These are phyloP conservation scores for Crotalaria pallida DNA, from an alignment of 306 rosid genomes.

Conservation along the genomic window DNA sequence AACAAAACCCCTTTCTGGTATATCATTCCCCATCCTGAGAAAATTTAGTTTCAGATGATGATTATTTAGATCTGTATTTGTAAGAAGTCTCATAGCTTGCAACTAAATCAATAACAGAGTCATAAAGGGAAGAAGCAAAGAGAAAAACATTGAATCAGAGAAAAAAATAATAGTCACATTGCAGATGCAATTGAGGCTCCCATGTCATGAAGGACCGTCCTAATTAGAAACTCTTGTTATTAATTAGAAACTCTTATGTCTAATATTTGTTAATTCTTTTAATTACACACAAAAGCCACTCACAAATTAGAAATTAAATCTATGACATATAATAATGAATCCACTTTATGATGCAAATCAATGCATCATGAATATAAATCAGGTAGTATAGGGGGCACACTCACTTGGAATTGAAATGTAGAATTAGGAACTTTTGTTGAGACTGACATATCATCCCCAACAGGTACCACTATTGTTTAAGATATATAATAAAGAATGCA, in stretches of 20 bases:
- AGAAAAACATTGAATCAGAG: no score
- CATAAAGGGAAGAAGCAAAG: no score
- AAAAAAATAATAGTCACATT: no score
- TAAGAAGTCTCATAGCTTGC: no score
- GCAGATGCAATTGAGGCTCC: no score
- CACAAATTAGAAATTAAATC: not conserved
- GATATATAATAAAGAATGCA: not conserved
- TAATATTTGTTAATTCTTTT: no score
- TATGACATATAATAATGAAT: not conserved
- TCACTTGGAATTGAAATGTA: slow-evolving; percentile 65
- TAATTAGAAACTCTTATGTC: not conserved
- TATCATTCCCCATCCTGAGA: not conserved
- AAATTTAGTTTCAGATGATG: no score
- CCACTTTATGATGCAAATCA: slow-evolving; percentile 3
- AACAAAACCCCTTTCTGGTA: not conserved
- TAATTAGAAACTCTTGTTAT: no score
- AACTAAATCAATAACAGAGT: no score
- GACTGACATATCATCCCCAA: slow-evolving; percentile 31
- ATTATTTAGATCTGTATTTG: no score
- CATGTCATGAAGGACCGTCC: no score
- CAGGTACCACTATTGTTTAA: slow-evolving; percentile 35
- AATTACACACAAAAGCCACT: slow-evolving; percentile 26
- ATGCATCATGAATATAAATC: not conserved
- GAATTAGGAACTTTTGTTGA: slow-evolving; percentile 48
- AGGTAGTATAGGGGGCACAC: not conserved